phyloP scores from a whole-genome alignment of 1,284 basidiomycete genomes.

The Malassezia psittaci region DNA sequence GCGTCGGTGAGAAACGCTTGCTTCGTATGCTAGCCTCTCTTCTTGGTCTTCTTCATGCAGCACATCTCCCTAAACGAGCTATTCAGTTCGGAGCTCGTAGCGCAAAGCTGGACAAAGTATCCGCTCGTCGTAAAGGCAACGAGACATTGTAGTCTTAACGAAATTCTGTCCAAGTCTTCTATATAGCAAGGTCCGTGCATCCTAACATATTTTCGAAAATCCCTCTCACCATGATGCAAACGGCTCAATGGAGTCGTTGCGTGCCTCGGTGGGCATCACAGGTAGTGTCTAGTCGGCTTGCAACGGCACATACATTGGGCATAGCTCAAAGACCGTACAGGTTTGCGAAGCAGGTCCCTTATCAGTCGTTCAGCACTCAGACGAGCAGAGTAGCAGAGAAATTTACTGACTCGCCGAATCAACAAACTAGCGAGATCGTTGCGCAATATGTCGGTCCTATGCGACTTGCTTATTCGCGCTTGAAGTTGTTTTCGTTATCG shows the following conservation, averaged over 20 bases:
- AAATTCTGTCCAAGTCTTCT: too few species aligned
- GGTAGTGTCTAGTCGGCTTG: background rate
- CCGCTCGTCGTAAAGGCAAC: constrained; percentile 38
- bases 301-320: background rate
- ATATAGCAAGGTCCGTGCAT: background rate
- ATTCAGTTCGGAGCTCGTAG: constrained; percentile 93
- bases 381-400: too few species aligned
- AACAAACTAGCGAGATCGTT: background rate
- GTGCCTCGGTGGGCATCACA: too few species aligned
- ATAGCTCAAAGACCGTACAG: too few species aligned
- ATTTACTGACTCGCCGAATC: too few species aligned
- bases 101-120: constrained; percentile 67
- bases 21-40: constrained; percentile 52
- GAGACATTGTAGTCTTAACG: background rate
- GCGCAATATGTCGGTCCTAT: constrained; percentile 57
- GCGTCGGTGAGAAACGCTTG: constrained; percentile 73
- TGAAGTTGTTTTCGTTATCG: constrained; percentile 72
- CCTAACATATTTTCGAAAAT: background rate
- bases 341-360: too few species aligned
- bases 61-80: constrained; percentile 67
- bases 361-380: too few species aligned
- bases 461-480: constrained; percentile 59
- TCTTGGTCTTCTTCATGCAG: constrained; percentile 51
- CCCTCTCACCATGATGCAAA: background rate
- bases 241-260: too few species aligned